Evolutionary conservation across 2,329 filamentous ascomycete genomes (phyloP).

Genomic region (Cytospora paraplurivora): DNA sequence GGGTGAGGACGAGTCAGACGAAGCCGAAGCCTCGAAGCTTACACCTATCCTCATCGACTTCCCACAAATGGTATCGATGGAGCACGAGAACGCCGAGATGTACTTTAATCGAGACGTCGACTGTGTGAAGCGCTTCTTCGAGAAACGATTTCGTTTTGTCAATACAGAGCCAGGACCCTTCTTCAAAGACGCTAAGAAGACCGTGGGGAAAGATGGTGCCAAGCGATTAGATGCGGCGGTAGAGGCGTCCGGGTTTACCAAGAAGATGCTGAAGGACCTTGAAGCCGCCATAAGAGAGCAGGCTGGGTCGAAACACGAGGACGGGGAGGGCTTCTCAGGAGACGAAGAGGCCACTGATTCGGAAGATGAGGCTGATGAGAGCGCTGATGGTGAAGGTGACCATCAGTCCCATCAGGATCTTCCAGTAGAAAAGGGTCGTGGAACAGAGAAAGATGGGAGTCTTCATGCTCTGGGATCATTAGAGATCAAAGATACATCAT

Average conservation of each 20-base stretch:
- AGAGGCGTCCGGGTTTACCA: slow-evolving; percentile 91
- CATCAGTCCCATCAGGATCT: slow-evolving; percentile 24
- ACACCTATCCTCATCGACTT: slow-evolving; percentile 94
- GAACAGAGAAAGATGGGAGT: slow-evolving; percentile 15
- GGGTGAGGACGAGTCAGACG: slow-evolving; percentile 36
- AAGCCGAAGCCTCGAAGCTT: slow-evolving; percentile 49
- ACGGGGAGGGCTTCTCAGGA: slow-evolving; percentile 40
- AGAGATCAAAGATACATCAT: slow-evolving; percentile 22
- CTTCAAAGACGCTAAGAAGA: slow-evolving; percentile 81
- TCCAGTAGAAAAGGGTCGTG: neutral
- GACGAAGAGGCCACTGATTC: slow-evolving; percentile 37
- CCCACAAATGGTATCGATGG: slow-evolving; percentile 95
- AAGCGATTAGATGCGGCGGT: slow-evolving; percentile 82
- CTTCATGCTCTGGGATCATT: slow-evolving; percentile 30
- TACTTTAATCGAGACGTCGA: slow-evolving; percentile 97
- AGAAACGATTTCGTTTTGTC: slow-evolving; percentile 83
- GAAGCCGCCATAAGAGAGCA: slow-evolving; percentile 88
- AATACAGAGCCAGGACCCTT: slow-evolving; percentile 81
- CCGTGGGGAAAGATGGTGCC: slow-evolving; percentile 63
- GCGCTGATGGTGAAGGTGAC: slow-evolving; percentile 33
- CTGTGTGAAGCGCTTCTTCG: slow-evolving; percentile 94
- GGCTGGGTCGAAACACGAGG: slow-evolving; percentile 49
- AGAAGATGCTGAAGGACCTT: slow-evolving; percentile 93
- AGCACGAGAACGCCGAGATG: slow-evolving; percentile 90
- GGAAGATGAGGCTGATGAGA: slow-evolving; percentile 37